Conservation (phyloP, 1,284 basidiomycete genomes). For the Tylopilus orsonianus region DNA sequence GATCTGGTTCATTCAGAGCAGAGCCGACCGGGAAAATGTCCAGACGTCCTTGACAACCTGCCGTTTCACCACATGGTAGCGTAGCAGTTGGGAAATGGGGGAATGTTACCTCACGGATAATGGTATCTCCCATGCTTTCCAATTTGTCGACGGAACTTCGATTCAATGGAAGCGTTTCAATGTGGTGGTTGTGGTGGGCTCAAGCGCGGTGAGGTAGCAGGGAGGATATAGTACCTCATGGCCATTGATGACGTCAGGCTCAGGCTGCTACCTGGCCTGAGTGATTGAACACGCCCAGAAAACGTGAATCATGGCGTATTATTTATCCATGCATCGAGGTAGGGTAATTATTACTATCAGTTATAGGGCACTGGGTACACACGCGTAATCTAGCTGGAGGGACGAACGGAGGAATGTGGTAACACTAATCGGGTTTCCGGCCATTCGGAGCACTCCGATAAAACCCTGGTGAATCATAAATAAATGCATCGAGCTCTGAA, state of each 20-base stretch:
- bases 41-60: conserved; percentile 64
- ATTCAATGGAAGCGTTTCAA: conserved; percentile 9
- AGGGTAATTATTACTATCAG: no score
- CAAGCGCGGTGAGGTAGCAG: conserved; percentile 12
- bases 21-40: conserved; percentile 67
- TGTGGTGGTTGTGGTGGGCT: conserved; percentile 22
- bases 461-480: conserved; percentile 57
- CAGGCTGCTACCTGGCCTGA: neutral
- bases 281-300: conserved; percentile 14
- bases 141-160: conserved; percentile 1
- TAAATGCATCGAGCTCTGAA: conserved; percentile 67
- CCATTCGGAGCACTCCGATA: conserved; percentile 46
- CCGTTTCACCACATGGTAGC: conserved; percentile 7
- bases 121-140: conserved; percentile 26
- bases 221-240: conserved; percentile 4
- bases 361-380: no score
- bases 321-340: conserved; percentile 1
- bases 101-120: conserved; percentile 31
- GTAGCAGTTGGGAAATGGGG: neutral
- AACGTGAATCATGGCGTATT: conserved; percentile 12
- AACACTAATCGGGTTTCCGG: conserved; percentile 32
- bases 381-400: conserved; percentile 5
- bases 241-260: conserved; percentile 23
- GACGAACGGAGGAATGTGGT: neutral
- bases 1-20: neutral